A percentile compares a stretch with the other conserved stretches of the same genome.
phyloP scores from a whole-genome alignment of 805 yeast species.

The Nakazawaea pomicola region DNA sequence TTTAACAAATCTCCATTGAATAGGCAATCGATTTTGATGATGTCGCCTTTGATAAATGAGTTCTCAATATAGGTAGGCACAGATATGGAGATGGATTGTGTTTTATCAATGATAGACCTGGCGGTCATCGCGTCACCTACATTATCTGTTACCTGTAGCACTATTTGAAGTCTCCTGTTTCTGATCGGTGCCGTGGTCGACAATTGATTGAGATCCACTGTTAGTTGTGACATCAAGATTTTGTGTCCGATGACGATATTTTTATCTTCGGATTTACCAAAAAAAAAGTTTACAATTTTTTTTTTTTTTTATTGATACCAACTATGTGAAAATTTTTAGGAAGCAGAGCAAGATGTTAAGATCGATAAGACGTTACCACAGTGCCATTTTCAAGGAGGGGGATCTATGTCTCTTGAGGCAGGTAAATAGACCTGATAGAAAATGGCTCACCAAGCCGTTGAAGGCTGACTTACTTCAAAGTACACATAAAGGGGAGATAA shows the following conservation, averaged over 20 bases:
- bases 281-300: not conserved
- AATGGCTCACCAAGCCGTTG: conserved; percentile 28
- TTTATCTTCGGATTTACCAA: no score
- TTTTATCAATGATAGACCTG: not conserved
- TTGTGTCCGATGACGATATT: no score
- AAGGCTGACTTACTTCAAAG: conserved; percentile 17
- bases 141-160: conserved; percentile 1
- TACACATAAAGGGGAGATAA: conserved; percentile 23
- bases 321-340: conserved; percentile 1
- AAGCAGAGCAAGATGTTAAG: conserved; percentile 1
- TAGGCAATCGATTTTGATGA: conserved; percentile 13
- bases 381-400: conserved; percentile 22
- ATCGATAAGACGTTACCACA: conserved; percentile 13
- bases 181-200: not conserved
- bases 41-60: conserved; percentile 7
- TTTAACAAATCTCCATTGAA: conserved; percentile 9
- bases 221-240: conserved; percentile 9
- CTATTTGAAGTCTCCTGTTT: conserved; percentile 2
- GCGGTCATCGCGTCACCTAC: not conserved
- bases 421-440: conserved; percentile 21
- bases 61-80: conserved; percentile 1
- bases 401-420: conserved; percentile 28
- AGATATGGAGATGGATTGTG: not conserved
- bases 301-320: not conserved
- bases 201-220: conserved; percentile 2